These are phyloP conservation scores for Boletus subparvulus DNA, from an alignment of 768 basidiomycete genomes.

Conservation along the genomic window DNA sequence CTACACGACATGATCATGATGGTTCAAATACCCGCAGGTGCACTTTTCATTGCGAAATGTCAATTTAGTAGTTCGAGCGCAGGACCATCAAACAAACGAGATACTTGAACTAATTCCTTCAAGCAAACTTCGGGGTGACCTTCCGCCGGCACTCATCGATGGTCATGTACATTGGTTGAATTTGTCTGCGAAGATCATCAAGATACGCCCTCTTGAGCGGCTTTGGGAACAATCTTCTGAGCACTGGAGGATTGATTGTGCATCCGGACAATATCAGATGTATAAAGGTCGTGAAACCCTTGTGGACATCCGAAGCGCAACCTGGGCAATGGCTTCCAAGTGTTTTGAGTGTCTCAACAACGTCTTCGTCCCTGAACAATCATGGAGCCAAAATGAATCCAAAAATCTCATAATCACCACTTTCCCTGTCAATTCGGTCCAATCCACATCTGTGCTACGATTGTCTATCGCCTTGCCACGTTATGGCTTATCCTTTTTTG, in stretches of 20 bases:
- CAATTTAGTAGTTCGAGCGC: neutral
- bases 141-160: neutral
- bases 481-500: slow-evolving; percentile 37
- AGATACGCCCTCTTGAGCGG: slow-evolving; percentile 20
- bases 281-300: slow-evolving; percentile 6
- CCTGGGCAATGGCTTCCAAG: slow-evolving; percentile 18
- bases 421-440: neutral
- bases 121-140: neutral
- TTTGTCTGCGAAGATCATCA: slow-evolving; percentile 11
- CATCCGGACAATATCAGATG: neutral
- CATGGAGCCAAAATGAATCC: too few species aligned
- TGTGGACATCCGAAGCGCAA: slow-evolving; percentile 19
- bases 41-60: neutral
- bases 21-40: neutral
- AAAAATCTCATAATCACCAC: slow-evolving; percentile 17
- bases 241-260: slow-evolving; percentile 21
- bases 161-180: slow-evolving; percentile 29
- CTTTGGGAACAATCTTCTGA: slow-evolving; percentile 17
- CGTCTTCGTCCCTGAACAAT: too few species aligned
- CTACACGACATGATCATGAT: neutral
- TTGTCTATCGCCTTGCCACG: slow-evolving; percentile 34
- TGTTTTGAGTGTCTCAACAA: neutral
- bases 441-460: neutral
- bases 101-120: neutral
- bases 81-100: neutral